phyloP scores from a whole-genome alignment of 306 rosid genomes.

The Purshia tridentata region DNA sequence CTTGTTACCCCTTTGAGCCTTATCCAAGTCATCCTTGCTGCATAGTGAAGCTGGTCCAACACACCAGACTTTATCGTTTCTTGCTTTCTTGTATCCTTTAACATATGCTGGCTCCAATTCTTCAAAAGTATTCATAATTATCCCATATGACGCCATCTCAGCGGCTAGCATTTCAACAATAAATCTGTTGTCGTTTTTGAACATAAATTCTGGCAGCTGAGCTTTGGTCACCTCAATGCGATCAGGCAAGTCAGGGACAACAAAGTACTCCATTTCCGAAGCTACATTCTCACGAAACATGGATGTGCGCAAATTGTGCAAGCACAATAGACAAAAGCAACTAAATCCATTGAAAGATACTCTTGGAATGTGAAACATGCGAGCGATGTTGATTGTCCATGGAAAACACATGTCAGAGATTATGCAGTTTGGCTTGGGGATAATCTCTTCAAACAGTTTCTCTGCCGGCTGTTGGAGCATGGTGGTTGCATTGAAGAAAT shows the following conservation, averaged over 20 bases:
- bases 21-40: conserved; percentile 40
- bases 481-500: no score
- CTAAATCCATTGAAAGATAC: conserved; percentile 4
- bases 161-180: no score
- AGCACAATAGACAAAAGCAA: not conserved
- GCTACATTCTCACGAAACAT: not conserved
- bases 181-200: no score
- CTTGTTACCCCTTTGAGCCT: conserved; percentile 55
- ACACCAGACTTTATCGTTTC: conserved; percentile 28
- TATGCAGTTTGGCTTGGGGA: no score
- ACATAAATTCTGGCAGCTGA: no score
- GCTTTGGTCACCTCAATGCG: conserved; percentile 16
- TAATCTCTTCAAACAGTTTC: no score
- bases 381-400: not conserved
- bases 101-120: conserved; percentile 30
- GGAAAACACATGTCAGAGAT: no score
- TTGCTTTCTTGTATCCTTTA: conserved; percentile 13
- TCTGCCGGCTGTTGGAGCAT: no score
- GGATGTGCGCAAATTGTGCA: not conserved
- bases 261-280: conserved; percentile 15
- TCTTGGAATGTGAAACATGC: conserved; percentile 21
- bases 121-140: conserved; percentile 31
- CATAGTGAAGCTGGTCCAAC: conserved; percentile 46
- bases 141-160: conserved; percentile 28
- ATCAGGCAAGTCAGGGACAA: conserved; percentile 25